Conservation (phyloP, 2,329 filamentous ascomycete genomes). For the Endothia cerciana region DNA sequence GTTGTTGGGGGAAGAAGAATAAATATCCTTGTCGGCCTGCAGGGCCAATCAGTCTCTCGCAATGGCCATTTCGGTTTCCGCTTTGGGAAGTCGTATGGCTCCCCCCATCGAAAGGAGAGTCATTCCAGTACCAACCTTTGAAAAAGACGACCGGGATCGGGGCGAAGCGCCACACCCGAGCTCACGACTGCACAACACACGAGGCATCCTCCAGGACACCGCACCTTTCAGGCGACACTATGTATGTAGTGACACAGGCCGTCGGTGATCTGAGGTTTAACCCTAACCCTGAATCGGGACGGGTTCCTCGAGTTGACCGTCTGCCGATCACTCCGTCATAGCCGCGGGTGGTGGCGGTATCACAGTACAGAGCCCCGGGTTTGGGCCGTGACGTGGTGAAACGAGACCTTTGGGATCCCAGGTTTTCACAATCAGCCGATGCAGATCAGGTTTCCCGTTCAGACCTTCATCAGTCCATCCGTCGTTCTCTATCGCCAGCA, state of each 20-base stretch:
- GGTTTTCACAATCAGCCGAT: not conserved
- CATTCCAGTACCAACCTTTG: not conserved
- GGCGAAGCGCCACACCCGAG: no score
- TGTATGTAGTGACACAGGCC: not conserved
- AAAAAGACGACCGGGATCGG: no score
- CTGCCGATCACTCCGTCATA: not conserved
- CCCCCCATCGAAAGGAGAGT: not conserved
- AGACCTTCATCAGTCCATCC: not conserved
- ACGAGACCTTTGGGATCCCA: no score
- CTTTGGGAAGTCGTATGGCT: not conserved
- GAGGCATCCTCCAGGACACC: not conserved
- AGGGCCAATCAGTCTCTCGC: not conserved
- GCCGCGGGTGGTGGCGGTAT: not conserved
- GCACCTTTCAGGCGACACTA: not conserved
- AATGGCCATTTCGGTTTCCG: not conserved
- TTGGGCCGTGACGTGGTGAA: no score
- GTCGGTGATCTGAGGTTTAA: not conserved
- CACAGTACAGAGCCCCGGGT: no score
- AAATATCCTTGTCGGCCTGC: not conserved
- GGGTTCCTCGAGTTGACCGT: not conserved
- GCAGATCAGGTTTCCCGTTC: slow-evolving; percentile 6
- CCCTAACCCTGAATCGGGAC: not conserved
- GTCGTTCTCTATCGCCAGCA: not conserved
- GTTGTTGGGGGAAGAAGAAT: not conserved
- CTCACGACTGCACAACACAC: not conserved